Conservation (phyloP, 148 eudicot genomes). For the Chenopodium formosanum region DNA sequence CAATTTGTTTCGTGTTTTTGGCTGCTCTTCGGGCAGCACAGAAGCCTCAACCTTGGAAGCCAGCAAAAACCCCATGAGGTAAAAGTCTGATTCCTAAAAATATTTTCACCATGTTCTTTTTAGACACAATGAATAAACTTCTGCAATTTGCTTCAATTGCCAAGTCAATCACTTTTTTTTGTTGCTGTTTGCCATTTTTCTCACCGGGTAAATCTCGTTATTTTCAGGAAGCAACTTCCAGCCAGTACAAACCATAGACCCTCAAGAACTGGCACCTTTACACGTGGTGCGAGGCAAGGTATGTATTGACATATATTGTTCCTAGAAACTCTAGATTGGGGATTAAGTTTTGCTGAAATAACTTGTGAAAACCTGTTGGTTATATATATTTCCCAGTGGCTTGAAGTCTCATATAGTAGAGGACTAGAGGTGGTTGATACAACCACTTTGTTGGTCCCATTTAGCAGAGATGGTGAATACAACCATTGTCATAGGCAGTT, state of each 20-base stretch:
- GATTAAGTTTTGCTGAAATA: neutral
- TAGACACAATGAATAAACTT: neutral
- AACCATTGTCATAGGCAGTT: neutral
- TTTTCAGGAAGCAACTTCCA: constrained; percentile 30
- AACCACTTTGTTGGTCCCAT: neutral
- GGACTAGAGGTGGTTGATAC: neutral
- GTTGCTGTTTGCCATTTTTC: neutral
- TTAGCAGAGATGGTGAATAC: neutral
- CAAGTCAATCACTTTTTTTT: neutral
- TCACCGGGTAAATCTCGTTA: neutral
- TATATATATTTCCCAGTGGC: neutral
- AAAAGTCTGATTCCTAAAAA: neutral
- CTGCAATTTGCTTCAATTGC: neutral
- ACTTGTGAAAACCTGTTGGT: neutral
- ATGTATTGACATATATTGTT: neutral
- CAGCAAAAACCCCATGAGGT: constrained; percentile 99
- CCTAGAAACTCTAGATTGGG: neutral
- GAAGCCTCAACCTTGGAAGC: constrained; percentile 94
- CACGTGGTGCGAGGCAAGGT: constrained; percentile 45
- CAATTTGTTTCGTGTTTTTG: constrained; percentile 95
- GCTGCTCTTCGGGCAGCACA: constrained; percentile 67
- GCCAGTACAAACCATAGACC: constrained; percentile 24
- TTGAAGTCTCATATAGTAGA: neutral
- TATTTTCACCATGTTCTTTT: neutral
- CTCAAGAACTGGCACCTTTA: constrained; percentile 27